These are phyloP conservation scores for Pichia manshurica DNA, from an alignment of 805 yeast species.

Conservation along the genomic window DNA sequence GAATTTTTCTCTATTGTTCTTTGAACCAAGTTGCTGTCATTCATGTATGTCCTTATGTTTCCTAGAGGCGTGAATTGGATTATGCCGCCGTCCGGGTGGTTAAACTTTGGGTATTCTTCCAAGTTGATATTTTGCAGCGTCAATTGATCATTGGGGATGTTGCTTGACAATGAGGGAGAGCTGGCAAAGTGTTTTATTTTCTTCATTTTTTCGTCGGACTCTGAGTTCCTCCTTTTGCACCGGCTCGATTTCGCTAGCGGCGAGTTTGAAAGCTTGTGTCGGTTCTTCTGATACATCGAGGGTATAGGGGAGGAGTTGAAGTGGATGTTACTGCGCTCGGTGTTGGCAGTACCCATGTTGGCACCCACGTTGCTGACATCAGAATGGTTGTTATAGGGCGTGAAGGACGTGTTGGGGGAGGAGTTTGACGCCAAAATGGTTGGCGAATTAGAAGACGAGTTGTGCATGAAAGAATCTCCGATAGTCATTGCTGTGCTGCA, in stretches of 20 bases:
- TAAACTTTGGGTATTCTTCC: constrained; percentile 49
- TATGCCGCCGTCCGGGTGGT: constrained; percentile 58
- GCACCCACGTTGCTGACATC: too few relatives aligned
- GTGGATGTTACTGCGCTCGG: not conserved
- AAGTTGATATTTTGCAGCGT: constrained; percentile 27
- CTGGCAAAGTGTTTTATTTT: constrained; percentile 24
- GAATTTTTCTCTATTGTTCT: constrained; percentile 44
- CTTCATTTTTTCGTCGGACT: constrained; percentile 28
- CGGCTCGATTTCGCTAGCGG: not conserved
- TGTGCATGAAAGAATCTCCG: constrained; percentile 2
- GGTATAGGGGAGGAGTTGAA: constrained; percentile 7
- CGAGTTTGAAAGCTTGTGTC: constrained; percentile 8
- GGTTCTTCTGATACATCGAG: constrained; percentile 14
- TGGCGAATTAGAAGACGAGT: constrained; percentile 5
- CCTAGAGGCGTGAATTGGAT: constrained; percentile 62
- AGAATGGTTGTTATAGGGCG: not conserved
- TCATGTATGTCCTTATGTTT: constrained; percentile 40
- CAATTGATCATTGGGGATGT: constrained; percentile 15
- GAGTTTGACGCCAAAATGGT: constrained; percentile 9
- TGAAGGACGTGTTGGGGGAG: constrained; percentile 2
- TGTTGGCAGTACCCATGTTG: not conserved
- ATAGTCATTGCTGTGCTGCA: constrained; percentile 6
- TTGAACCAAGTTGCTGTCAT: constrained; percentile 40
- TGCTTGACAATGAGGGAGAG: constrained; percentile 16
- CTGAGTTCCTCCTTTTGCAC: constrained; percentile 35